Conservation (phyloP, 805 yeast genomes). For the Candida wancherniae region DNA sequence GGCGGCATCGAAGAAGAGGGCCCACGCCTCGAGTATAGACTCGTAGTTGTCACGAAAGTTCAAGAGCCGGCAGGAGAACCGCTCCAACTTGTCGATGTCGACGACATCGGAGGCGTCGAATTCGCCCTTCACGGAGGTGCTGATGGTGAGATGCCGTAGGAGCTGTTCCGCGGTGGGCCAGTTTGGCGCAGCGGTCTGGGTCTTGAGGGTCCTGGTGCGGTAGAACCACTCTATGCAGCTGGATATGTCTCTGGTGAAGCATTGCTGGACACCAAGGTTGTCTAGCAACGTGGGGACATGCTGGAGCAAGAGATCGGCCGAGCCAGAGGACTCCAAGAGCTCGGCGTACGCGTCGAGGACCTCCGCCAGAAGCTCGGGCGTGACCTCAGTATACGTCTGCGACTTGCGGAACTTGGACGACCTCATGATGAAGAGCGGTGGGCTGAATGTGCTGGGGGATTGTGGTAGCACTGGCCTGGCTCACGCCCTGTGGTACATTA, state of each 20-base stretch:
- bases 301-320: constrained; percentile 25
- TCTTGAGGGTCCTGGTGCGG: constrained; percentile 12
- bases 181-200: constrained; percentile 15
- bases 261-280: constrained; percentile 24
- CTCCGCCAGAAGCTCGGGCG: constrained; percentile 29
- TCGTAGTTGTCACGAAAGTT: constrained; percentile 29
- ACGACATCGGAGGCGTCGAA: constrained; percentile 33
- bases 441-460: too few relatives aligned
- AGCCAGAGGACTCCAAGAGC: constrained; percentile 16
- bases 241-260: constrained; percentile 30
- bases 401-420: constrained; percentile 13
- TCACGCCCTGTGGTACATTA: too few relatives aligned
- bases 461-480: too few relatives aligned
- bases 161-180: constrained; percentile 25
- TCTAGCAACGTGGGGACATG: constrained; percentile 24
- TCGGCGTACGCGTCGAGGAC: constrained; percentile 29
- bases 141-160: constrained; percentile 27
- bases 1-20: constrained; percentile 26
- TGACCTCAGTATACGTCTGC: constrained; percentile 9
- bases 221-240: constrained; percentile 32
- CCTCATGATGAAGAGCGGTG: too few relatives aligned
- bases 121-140: constrained; percentile 12
- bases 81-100: constrained; percentile 37
- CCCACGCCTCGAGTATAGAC: constrained; percentile 30
- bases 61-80: constrained; percentile 23